Base-by-base conservation (phyloP, 345 rosid genomes). In the Erucastrum elatum region DNA sequence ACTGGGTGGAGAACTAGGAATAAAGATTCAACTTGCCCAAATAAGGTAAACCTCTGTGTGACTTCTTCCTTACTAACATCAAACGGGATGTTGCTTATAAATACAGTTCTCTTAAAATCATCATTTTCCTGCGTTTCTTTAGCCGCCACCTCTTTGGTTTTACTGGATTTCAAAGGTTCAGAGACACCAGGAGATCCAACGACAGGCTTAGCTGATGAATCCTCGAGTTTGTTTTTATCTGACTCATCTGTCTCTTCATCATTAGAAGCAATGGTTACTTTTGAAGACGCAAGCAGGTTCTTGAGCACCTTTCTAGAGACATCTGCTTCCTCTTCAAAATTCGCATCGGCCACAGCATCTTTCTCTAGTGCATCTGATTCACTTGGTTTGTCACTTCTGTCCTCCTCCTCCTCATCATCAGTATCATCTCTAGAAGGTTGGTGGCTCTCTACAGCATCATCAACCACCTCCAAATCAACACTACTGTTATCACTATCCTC, bases 81-180 rank as follows among this genome's bases (percentile, higher is more conserved):
- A 79, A 89, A 94, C 8, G 97, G 97, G 77, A 94, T 86, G 84
- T 91, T 92, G 87, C 85, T 87, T 68, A 92, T 84, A 74, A 94
- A 94, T 82, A 93, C 65, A 44, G 96, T 91, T 83, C 86, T 87
- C 74, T 82, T 82, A 74, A 94, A 86, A 78, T 87, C 95, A 0
- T 87, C 97, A 70, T 86, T 88, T 25, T 63, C 77, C 6, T 82
- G 89, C 1, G 26, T 65, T 77, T 80, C 85, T 72, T 83, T 81
- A 12, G n/a, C 55, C 68, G 61, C 70, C 67, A 64, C 70, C 66
- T 71, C 75, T 75, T 80, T 86, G 17, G 68, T 80, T 82, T 86
- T 85, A 64, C 79, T 44, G 10, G 88, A 70, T 70, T 75, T 73
- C 71, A 59, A 82, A 61, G 90, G 82, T 73, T 73, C 81, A 74